A percentile compares a stretch with the other conserved stretches of the same genome.
Conservation (phyloP, 1,139 yeast species). For the Diutina ranongensis region DNA sequence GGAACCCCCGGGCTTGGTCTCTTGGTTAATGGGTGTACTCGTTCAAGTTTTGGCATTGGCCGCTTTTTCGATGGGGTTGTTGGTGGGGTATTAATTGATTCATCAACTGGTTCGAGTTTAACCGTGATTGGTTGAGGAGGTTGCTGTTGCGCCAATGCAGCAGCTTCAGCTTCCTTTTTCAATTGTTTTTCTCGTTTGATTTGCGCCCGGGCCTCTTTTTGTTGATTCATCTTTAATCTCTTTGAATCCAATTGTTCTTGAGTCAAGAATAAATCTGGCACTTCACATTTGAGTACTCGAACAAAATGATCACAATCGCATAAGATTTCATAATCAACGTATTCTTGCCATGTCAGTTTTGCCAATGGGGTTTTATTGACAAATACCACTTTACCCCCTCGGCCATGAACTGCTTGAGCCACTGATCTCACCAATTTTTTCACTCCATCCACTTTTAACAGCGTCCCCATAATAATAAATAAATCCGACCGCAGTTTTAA, state of each 20-base stretch:
- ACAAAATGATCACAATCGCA: slow-evolving; percentile 83
- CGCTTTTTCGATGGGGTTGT: slow-evolving; percentile 2
- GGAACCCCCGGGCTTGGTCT: not conserved
- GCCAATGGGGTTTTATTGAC: slow-evolving; percentile 45
- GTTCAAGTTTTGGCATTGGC: not conserved
- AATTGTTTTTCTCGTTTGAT: slow-evolving; percentile 7
- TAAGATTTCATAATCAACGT: slow-evolving; percentile 61
- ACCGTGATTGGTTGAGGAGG: not conserved
- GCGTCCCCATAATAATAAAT: slow-evolving; percentile 64
- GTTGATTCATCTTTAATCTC: slow-evolving; percentile 19
- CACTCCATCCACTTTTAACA: slow-evolving; percentile 65
- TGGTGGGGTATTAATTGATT: not conserved
- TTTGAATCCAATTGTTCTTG: slow-evolving; percentile 40
- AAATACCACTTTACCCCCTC: slow-evolving; percentile 51
- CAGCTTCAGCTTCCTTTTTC: slow-evolving; percentile 9
- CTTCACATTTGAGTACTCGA: slow-evolving; percentile 31
- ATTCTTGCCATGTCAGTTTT: slow-evolving; percentile 39
- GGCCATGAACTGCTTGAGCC: slow-evolving; percentile 47
- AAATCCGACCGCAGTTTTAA: slow-evolving; percentile 48
- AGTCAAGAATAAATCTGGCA: slow-evolving; percentile 48
- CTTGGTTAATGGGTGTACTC: not conserved
- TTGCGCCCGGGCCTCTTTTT: slow-evolving; percentile 8
- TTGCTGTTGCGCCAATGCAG: not conserved
- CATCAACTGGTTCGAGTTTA: not conserved
- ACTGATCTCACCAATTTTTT: slow-evolving; percentile 50